Conservation (phyloP, 1,139 yeast genomes). For the Suhomyces chickasaworum region DNA sequence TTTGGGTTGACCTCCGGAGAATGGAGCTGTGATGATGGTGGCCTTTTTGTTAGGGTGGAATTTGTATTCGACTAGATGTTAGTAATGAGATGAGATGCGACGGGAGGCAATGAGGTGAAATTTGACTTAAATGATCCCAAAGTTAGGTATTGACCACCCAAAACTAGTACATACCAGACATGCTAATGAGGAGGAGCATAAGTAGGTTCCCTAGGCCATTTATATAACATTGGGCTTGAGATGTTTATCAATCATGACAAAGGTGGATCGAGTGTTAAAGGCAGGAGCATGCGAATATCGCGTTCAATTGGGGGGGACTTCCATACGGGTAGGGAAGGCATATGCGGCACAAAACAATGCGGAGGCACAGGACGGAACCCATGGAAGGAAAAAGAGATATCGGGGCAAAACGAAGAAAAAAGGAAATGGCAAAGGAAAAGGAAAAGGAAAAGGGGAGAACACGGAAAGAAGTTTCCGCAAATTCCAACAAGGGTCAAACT, state of each 20-base stretch:
- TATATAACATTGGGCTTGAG: constrained; percentile 4
- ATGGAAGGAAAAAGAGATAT: constrained; percentile 1
- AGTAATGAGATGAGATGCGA: not conserved
- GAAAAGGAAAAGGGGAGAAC: not conserved
- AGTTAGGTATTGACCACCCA: not conserved
- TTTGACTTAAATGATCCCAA: too few species aligned
- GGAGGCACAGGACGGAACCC: not conserved
- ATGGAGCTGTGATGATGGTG: constrained; percentile 79
- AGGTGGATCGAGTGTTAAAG: constrained; percentile 1
- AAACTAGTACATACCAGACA: constrained; percentile 16
- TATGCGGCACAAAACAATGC: constrained; percentile 2
- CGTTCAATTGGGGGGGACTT: constrained; percentile 2
- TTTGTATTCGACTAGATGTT: constrained; percentile 38
- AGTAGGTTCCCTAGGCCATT: not conserved
- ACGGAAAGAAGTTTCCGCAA: not conserved
- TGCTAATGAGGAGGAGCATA: not conserved
- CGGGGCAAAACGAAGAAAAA: not conserved
- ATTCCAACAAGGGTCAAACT: too few species aligned
- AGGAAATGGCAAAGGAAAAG: not conserved
- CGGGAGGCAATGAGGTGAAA: not conserved
- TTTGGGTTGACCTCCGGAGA: constrained; percentile 95
- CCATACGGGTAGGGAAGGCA: constrained; percentile 3
- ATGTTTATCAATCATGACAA: constrained; percentile 2
- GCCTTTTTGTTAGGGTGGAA: constrained; percentile 56
- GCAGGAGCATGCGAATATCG: constrained; percentile 12